Evolutionary conservation across 208 protist species (phyloP).

Genomic region (Trichomonas tenax): DNA sequence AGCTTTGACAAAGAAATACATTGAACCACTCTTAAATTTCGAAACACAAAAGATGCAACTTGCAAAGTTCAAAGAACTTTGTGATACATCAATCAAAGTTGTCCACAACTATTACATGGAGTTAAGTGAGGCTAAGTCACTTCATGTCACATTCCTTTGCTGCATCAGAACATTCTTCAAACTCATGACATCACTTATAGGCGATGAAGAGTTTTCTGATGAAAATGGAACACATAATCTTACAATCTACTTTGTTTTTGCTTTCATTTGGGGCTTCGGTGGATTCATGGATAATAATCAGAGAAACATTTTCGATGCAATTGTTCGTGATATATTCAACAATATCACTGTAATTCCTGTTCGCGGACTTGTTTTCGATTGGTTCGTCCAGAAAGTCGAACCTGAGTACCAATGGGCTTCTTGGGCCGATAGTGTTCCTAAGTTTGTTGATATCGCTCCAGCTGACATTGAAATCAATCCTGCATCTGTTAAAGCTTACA

Average conservation of each 20-base stretch:
- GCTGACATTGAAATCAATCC: not conserved
- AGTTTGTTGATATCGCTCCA: not conserved
- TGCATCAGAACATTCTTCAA: not conserved
- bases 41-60: not conserved
- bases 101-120: not conserved
- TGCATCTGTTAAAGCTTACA: constrained; percentile 50
- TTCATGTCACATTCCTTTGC: not conserved
- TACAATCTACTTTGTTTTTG: constrained; percentile 50
- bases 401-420: not conserved
- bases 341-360: not conserved
- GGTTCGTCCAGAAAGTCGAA: not conserved
- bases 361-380: constrained; percentile 21
- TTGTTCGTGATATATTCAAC: constrained; percentile 1
- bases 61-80: not conserved
- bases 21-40: not conserved
- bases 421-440: not conserved
- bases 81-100: not conserved
- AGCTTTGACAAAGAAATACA: not conserved
- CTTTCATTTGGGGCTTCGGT: constrained; percentile 81
- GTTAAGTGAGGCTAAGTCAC: not conserved
- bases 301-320: constrained; percentile 62
- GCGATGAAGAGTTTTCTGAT: not conserved
- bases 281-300: constrained; percentile 63
- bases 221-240: not conserved
- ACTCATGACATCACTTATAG: not conserved